Percentiles rank a stretch among this genome's conserved stretches.
Evolutionary conservation across 2,329 filamentous ascomycete genomes (phyloP).

Genomic region (Aciculosporium take): DNA sequence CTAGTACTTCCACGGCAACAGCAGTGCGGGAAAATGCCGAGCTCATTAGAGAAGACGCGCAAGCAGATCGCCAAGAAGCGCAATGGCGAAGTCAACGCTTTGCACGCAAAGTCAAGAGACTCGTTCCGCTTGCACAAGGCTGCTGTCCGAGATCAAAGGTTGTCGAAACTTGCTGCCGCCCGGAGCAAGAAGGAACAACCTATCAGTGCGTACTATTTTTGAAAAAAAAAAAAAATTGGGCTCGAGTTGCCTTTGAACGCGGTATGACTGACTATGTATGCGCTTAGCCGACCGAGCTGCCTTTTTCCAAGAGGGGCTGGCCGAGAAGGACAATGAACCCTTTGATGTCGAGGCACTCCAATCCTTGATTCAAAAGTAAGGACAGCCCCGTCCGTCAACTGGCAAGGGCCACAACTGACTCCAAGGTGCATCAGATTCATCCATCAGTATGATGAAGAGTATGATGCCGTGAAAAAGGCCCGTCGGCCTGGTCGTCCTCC

Average conservation of each 20-base stretch:
- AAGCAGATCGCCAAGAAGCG: constrained; percentile 88
- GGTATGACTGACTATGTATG: constrained; percentile 6
- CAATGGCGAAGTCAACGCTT: constrained; percentile 52
- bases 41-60: constrained; percentile 64
- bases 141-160: constrained; percentile 64
- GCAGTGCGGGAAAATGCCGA: constrained; percentile 46
- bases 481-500: constrained; percentile 69
- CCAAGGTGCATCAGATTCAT: constrained; percentile 34
- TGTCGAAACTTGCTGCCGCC: constrained; percentile 56
- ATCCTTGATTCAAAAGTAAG: constrained; percentile 46
- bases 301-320: constrained; percentile 57
- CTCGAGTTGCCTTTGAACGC: not conserved
- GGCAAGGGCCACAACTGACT: constrained; percentile 14
- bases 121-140: constrained; percentile 69
- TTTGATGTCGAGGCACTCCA: constrained; percentile 44
- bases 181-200: constrained; percentile 62
- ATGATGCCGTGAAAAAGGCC: constrained; percentile 48
- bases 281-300: constrained; percentile 22
- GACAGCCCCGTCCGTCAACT: not conserved
- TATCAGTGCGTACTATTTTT: constrained; percentile 38
- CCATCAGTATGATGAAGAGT: constrained; percentile 57
- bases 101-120: constrained; percentile 84
- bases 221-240: too few species aligned
- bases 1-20: not conserved
- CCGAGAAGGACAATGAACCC: constrained; percentile 31